These are phyloP conservation scores for Rhynchosporium graminicola DNA, from an alignment of 2,329 filamentous ascomycete species.

Conservation along the genomic window DNA sequence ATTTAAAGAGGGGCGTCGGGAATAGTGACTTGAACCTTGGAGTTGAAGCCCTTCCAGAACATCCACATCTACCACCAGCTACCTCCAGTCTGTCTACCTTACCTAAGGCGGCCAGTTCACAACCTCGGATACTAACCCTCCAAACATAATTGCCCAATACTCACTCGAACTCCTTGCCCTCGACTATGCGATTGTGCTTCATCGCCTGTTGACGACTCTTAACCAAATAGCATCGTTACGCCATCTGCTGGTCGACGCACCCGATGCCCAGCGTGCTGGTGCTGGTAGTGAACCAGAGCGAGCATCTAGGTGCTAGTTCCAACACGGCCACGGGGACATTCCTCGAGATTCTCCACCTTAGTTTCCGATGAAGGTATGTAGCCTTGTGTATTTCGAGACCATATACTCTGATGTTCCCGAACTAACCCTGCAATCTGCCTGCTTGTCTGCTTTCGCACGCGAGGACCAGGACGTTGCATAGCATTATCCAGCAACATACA, in stretches of 20 bases:
- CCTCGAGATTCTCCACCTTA: conserved; percentile 27
- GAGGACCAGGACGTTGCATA: conserved; percentile 28
- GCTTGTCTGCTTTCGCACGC: conserved; percentile 25
- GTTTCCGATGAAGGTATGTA: conserved; percentile 40
- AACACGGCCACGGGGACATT: conserved; percentile 37
- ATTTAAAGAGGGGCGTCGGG: not conserved
- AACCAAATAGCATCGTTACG: conserved; percentile 23
- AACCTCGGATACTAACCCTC: conserved; percentile 8
- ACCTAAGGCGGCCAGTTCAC: not conserved
- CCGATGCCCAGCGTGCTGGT: conserved; percentile 37
- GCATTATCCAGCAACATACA: conserved; percentile 18
- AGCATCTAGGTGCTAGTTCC: conserved; percentile 37
- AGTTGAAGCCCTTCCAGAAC: not conserved
- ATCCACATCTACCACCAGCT: not conserved
- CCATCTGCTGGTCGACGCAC: conserved; percentile 24
- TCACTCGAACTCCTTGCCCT: not conserved
- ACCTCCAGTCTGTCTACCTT: too few relatives aligned
- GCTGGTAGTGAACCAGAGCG: conserved; percentile 32
- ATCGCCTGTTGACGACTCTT: conserved; percentile 18
- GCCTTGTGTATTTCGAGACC: conserved; percentile 16
- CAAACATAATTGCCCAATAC: conserved; percentile 13
- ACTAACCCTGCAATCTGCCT: conserved; percentile 13
- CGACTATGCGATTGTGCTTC: conserved; percentile 28
- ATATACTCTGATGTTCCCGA: not conserved
- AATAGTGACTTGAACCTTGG: not conserved